Base-by-base conservation (phyloP, 495 filamentous ascomycete species). In the Rusavskia elegans region DNA sequence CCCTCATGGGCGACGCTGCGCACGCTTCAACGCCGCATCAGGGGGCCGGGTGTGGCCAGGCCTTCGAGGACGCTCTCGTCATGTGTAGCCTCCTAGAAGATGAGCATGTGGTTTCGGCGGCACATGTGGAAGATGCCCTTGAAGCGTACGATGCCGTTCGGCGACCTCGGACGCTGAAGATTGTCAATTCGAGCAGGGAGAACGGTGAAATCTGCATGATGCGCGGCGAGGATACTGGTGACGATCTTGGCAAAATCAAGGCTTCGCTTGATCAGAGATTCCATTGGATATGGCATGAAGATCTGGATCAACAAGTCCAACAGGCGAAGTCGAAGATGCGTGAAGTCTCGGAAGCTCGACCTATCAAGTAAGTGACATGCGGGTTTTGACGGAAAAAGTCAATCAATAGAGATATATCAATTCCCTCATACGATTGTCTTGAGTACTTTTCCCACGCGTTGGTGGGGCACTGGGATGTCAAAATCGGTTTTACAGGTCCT, bases 11-110 rank as follows among this genome's bases (percentile, higher is more conserved):
- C 1, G 83, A 86, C 55, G 82, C 83, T 0, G 82, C 82, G 0
- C 83, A 86, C 55, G 81, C 82, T 0, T 73, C 74, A 0, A 83
- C 81, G 3, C 83, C 83, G 0, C 81, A 85, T 57, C 80, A 85
- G 56, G 82, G 81, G 9, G 71, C 81, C 1, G 83, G 82, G 0
- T 81, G 81, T 0, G 81, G 82, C 0, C 75, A 81, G 64, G 78
- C 79, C 3, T 76, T 86, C 32, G 83, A 86, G 58, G 83, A 86
- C 63, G 75, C 79, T 6, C 73, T 73, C 45, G 69, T 84, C 13
- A 64, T 86, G 1, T 67, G 72, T 13, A 67, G 70, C n/a, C 59
- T 86, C 0, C 63, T 85, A 2, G 71, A 68, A 10, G 67, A 77
- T 46, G 41, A 19, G 20, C n/a, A 45, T 3, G 41, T 23, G 16